Evolutionary conservation across 23 red algal species (phyloP).

Genomic region (Gracilariopsis chorda): DNA sequence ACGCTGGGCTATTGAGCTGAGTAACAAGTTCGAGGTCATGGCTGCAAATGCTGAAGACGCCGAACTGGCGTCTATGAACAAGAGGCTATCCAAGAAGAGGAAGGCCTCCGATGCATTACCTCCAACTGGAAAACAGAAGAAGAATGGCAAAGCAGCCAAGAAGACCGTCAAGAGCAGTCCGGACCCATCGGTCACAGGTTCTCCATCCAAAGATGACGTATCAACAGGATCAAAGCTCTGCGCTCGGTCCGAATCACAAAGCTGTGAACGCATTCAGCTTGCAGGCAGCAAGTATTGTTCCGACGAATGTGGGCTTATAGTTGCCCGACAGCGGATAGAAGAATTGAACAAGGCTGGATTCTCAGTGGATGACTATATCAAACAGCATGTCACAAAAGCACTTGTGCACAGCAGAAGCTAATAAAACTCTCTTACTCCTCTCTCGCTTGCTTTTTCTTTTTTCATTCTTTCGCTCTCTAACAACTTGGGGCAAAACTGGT

Average conservation of each 20-base stretch:
- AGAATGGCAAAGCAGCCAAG: slow-evolving; percentile 7
- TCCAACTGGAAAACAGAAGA: slow-evolving; percentile 32
- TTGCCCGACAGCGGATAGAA: slow-evolving; percentile 39
- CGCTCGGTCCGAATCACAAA: slow-evolving; percentile 36
- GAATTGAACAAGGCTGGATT: slow-evolving; percentile 54
- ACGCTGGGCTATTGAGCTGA: slow-evolving; percentile 49
- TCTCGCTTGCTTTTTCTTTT: not conserved
- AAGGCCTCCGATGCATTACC: slow-evolving; percentile 45
- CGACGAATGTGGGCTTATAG: slow-evolving; percentile 57
- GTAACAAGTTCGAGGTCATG: slow-evolving; percentile 61
- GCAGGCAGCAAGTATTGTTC: slow-evolving; percentile 55
- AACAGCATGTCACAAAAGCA: slow-evolving; percentile 38
- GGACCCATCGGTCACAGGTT: slow-evolving; percentile 24
- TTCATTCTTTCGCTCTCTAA: too few relatives aligned
- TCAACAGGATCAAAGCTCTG: slow-evolving; percentile 20
- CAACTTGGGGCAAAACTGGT: too few relatives aligned
- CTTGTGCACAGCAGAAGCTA: slow-evolving; percentile 63
- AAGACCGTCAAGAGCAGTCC: slow-evolving; percentile 35
- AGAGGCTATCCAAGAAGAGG: slow-evolving; percentile 40
- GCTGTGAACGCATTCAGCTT: slow-evolving; percentile 17
- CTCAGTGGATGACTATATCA: slow-evolving; percentile 51
- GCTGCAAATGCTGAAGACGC: slow-evolving; percentile 40
- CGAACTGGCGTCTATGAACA: slow-evolving; percentile 49
- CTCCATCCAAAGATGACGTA: slow-evolving; percentile 41
- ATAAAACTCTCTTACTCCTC: not conserved